Evolutionary conservation across 495 filamentous ascomycete species (phyloP).

Genomic region (Physcia stellaris): DNA sequence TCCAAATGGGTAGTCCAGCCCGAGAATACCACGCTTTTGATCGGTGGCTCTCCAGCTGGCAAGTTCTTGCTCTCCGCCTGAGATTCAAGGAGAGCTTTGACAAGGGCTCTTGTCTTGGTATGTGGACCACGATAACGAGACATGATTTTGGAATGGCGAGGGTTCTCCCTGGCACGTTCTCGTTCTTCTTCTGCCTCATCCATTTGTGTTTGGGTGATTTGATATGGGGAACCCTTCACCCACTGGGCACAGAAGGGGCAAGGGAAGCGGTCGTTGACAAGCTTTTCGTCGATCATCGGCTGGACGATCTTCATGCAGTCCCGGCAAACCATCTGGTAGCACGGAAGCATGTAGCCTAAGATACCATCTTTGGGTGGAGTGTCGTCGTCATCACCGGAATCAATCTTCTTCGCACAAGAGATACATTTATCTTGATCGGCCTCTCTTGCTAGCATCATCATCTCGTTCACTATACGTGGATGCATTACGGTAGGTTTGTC

Average conservation of each 20-base stretch:
- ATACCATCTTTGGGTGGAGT: slow-evolving; percentile 45
- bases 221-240: slow-evolving; percentile 43
- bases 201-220: slow-evolving; percentile 51
- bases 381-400: slow-evolving; percentile 29
- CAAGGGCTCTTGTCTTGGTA: slow-evolving; percentile 73
- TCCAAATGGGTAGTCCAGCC: slow-evolving; percentile 90
- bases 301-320: slow-evolving; percentile 48
- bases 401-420: slow-evolving; percentile 50
- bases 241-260: slow-evolving; percentile 55
- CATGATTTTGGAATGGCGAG: slow-evolving; percentile 43
- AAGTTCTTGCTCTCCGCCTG: slow-evolving; percentile 43
- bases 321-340: slow-evolving; percentile 70
- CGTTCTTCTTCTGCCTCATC: slow-evolving; percentile 42
- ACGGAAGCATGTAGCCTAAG: slow-evolving; percentile 68
- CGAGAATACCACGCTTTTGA: slow-evolving; percentile 88
- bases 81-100: slow-evolving; percentile 49
- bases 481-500: slow-evolving; percentile 36
- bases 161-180: slow-evolving; percentile 29
- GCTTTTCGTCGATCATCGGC: slow-evolving; percentile 21
- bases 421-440: slow-evolving; percentile 57
- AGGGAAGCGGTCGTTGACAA: slow-evolving; percentile 26
- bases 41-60: slow-evolving; percentile 46
- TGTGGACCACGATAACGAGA: slow-evolving; percentile 71
- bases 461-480: slow-evolving; percentile 63
- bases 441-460: slow-evolving; percentile 68